phyloP scores from a whole-genome alignment of 1,284 basidiomycete species.

The Tylopilus orsonianus region DNA sequence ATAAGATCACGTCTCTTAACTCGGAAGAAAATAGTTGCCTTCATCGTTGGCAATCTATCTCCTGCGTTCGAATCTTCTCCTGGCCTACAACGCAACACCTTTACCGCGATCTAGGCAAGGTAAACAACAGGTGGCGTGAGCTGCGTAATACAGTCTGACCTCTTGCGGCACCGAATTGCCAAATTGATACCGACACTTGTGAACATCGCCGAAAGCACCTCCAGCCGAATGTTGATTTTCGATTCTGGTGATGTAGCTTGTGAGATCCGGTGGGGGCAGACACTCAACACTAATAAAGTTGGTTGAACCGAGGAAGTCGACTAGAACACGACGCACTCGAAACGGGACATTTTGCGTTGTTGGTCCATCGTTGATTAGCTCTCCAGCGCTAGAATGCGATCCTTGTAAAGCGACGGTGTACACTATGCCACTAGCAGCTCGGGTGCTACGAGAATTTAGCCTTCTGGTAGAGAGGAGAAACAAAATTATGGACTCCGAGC shows the following conservation, averaged over 20 bases:
- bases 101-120: conserved; percentile 18
- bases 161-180: not conserved
- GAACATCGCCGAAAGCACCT: conserved; percentile 5
- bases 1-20: not conserved
- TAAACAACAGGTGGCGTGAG: no score
- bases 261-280: conserved; percentile 4
- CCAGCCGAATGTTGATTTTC: not conserved
- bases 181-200: conserved; percentile 3
- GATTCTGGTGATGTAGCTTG: not conserved
- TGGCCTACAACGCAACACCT: conserved; percentile 6
- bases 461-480: no score
- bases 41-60: not conserved
- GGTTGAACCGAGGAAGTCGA: no score
- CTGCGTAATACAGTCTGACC: not conserved
- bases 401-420: not conserved
- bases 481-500: no score
- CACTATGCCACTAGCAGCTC: not conserved
- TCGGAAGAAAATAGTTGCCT: not conserved
- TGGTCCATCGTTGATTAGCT: no score
- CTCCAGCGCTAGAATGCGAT: no score
- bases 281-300: not conserved
- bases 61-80: not conserved
- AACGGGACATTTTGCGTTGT: no score
- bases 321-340: no score
- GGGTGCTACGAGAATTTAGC: no score